Percentiles rank a stretch among this genome's conserved stretches.
phyloP scores from a whole-genome alignment of 345 rosid species.

The Hevea brasiliensis region DNA sequence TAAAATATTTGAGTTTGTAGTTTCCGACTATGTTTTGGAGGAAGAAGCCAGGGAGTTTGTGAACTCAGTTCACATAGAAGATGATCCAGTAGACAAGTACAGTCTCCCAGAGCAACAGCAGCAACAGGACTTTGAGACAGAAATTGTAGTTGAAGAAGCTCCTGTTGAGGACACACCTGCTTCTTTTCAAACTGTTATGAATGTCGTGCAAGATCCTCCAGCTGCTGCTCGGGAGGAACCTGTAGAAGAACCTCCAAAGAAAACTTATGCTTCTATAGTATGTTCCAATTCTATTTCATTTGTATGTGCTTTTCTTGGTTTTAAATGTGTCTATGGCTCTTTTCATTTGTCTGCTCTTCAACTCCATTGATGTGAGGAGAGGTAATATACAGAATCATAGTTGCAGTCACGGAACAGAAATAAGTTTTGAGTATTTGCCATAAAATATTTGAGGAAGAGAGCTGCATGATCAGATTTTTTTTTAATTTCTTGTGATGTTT shows the following conservation, averaged over 20 bases:
- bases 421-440: neutral
- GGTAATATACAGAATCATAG: neutral
- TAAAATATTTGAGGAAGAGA: slow-evolving; percentile 3
- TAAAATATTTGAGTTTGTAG: slow-evolving; percentile 37
- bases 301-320: neutral
- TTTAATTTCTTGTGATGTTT: neutral
- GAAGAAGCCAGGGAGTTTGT: slow-evolving; percentile 78
- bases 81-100: slow-evolving; percentile 63
- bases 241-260: slow-evolving; percentile 59
- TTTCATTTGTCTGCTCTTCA: slow-evolving; percentile 1
- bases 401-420: neutral
- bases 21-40: slow-evolving; percentile 69
- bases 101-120: slow-evolving; percentile 63
- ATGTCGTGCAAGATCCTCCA: slow-evolving; percentile 46
- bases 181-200: slow-evolving; percentile 38
- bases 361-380: neutral
- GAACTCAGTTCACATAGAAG: slow-evolving; percentile 63
- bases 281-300: slow-evolving; percentile 26
- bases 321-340: neutral
- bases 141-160: slow-evolving; percentile 60
- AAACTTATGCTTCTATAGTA: slow-evolving; percentile 92
- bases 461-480: neutral
- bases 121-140: slow-evolving; percentile 57
- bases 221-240: slow-evolving; percentile 58
- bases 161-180: slow-evolving; percentile 50